These are phyloP conservation scores for Mycena chlorophos DNA, from an alignment of 768 basidiomycete species.

Conservation along the genomic window DNA sequence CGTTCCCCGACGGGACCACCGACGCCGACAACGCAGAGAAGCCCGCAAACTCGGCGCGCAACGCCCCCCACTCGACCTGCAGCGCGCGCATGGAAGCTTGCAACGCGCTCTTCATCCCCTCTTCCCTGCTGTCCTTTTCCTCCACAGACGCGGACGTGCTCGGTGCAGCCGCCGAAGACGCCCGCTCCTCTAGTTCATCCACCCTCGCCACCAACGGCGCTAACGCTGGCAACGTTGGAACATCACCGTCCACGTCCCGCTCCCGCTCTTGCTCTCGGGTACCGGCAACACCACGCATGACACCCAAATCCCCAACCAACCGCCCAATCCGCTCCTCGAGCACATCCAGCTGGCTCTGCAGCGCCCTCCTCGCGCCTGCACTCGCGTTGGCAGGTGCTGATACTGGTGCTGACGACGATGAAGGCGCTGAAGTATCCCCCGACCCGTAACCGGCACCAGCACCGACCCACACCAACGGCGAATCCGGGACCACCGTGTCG, in stretches of 20 bases:
- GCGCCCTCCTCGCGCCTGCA: neutral
- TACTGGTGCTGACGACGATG: no score
- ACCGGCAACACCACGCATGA: neutral
- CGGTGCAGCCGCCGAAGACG: neutral
- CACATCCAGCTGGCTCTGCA: conserved; percentile 10
- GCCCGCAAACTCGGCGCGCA: conserved; percentile 8
- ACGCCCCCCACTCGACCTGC: conserved; percentile 12
- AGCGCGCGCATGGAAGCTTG: conserved; percentile 3
- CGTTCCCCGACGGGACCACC: neutral
- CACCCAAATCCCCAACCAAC: conserved; percentile 5
- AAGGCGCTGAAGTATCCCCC: no score
- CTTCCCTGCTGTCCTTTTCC: neutral
- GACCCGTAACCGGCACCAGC: neutral
- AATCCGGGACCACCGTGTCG: neutral
- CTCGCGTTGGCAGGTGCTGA: no score
- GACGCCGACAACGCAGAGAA: neutral
- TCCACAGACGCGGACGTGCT: neutral
- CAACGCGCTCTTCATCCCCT: conserved; percentile 4
- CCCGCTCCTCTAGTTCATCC: neutral
- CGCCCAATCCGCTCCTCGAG: conserved; percentile 3
- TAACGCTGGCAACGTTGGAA: neutral
- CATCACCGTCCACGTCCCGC: no score
- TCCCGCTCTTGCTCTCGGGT: neutral
- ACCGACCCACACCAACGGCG: neutral
- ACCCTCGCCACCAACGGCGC: neutral